Conservation (phyloP, 2,329 filamentous ascomycete genomes). For the Trichoderma sp. region DNA sequence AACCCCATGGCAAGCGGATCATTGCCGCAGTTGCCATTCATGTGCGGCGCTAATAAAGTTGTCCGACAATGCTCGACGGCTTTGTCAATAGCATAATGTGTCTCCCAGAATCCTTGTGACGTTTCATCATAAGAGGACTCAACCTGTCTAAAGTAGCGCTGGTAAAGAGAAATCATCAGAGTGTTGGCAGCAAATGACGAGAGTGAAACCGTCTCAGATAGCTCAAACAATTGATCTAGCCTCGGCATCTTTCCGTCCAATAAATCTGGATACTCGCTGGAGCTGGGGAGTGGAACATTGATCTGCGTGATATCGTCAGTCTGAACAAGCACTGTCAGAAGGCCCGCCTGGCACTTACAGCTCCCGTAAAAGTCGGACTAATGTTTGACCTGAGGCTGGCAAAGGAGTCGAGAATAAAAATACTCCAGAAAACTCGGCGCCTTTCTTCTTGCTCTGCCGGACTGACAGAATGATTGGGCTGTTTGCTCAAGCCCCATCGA, state of each 20-base stretch:
- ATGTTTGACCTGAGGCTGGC: neutral
- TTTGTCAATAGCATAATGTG: conserved; percentile 17
- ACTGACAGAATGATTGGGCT: neutral
- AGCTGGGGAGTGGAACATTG: conserved; percentile 5
- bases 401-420: conserved; percentile 34
- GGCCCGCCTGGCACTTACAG: neutral
- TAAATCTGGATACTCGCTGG: conserved; percentile 7
- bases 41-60: neutral
- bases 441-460: conserved; percentile 33
- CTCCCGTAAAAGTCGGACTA: neutral
- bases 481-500: conserved; percentile 21
- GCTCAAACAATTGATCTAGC: conserved; percentile 1
- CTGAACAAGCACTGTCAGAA: neutral
- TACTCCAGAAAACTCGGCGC: conserved; percentile 33
- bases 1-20: conserved; percentile 7
- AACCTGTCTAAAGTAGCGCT: conserved; percentile 17
- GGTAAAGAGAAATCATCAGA: conserved; percentile 23
- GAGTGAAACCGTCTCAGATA: neutral
- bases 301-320: neutral
- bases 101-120: conserved; percentile 23
- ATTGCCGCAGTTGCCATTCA: conserved; percentile 12
- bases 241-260: conserved; percentile 11
- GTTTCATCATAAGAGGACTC: neutral
- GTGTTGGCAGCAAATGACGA: conserved; percentile 20
- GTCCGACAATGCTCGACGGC: conserved; percentile 14